Evolutionary conservation across 805 yeast genomes (phyloP).

Genomic region (Kodamaea laetipori): DNA sequence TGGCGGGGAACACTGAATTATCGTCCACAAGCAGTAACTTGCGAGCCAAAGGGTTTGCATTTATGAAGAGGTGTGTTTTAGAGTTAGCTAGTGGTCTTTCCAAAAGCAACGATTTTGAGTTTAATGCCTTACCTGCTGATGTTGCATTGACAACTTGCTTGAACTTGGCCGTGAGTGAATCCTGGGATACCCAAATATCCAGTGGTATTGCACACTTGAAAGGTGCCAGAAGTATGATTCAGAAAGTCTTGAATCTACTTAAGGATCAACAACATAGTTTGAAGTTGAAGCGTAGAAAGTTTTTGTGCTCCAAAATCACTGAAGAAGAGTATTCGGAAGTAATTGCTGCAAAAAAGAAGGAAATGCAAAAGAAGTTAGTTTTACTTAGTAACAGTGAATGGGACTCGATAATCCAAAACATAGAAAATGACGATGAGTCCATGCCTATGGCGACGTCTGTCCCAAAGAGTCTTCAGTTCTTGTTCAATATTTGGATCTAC

Average conservation of each 20-base stretch:
- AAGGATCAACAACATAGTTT: slow-evolving; percentile 25
- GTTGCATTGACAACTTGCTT: slow-evolving; percentile 68
- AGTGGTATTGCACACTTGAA: slow-evolving; percentile 69
- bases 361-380: slow-evolving; percentile 28
- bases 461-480: slow-evolving; percentile 50
- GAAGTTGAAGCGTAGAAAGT: slow-evolving; percentile 15
- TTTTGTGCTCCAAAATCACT: slow-evolving; percentile 14
- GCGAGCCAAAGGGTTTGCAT: slow-evolving; percentile 51
- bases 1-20: slow-evolving; percentile 38
- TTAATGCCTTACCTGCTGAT: slow-evolving; percentile 51
- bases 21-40: slow-evolving; percentile 47
- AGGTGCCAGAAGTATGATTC: slow-evolving; percentile 65
- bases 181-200: slow-evolving; percentile 68
- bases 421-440: slow-evolving; percentile 3
- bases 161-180: slow-evolving; percentile 63
- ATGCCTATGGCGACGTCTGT: not conserved
- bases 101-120: slow-evolving; percentile 20
- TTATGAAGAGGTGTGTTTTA: slow-evolving; percentile 61
- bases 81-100: slow-evolving; percentile 60
- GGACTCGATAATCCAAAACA: slow-evolving; percentile 27
- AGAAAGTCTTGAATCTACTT: slow-evolving; percentile 41
- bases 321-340: slow-evolving; percentile 9
- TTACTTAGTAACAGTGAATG: slow-evolving; percentile 36
- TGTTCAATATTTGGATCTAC: slow-evolving; percentile 68
- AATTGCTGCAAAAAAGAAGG: slow-evolving; percentile 11